phyloP scores from a whole-genome alignment of 2,329 filamentous ascomycete species.

The Aspergillus vadensis region DNA sequence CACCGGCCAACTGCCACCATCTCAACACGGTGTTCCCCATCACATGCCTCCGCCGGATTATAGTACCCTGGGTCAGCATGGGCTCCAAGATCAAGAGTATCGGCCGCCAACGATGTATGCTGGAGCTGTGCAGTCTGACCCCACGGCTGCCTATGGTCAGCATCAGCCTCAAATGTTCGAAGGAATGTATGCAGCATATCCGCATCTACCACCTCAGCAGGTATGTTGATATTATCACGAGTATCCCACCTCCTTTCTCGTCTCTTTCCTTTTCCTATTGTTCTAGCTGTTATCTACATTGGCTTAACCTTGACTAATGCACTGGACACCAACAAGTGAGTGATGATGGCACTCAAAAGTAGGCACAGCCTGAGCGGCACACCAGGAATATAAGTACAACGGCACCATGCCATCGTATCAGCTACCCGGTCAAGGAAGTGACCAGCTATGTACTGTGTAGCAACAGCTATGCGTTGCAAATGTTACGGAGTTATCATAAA shows the following conservation, averaged over 20 bases:
- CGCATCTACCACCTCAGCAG: slow-evolving; percentile 78
- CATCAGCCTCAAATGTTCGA: slow-evolving; percentile 77
- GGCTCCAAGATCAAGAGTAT: slow-evolving; percentile 75
- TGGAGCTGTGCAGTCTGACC: slow-evolving; percentile 73
- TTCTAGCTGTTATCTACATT: too few species aligned
- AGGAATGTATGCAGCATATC: slow-evolving; percentile 78
- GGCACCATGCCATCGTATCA: not conserved
- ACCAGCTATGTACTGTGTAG: not conserved
- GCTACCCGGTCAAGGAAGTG: not conserved
- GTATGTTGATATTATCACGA: slow-evolving; percentile 51
- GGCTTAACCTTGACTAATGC: not conserved
- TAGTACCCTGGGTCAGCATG: slow-evolving; percentile 64
- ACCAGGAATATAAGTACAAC: not conserved
- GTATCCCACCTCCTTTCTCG: not conserved
- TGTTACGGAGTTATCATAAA: not conserved
- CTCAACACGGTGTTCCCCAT: slow-evolving; percentile 53
- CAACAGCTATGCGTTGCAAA: not conserved
- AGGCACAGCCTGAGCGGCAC: not conserved
- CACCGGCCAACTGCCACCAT: slow-evolving; percentile 43
- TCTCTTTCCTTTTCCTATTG: not conserved
- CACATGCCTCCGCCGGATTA: slow-evolving; percentile 59
- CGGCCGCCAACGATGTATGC: slow-evolving; percentile 81
- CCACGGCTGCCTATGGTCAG: slow-evolving; percentile 73
- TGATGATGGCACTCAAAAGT: not conserved
- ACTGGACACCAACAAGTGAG: not conserved